Evolutionary conservation across 768 basidiomycete species (phyloP), one percentile per base, ranked within the genome.

Genomic region (Rhodosporidiobolus odoratus): DNA sequence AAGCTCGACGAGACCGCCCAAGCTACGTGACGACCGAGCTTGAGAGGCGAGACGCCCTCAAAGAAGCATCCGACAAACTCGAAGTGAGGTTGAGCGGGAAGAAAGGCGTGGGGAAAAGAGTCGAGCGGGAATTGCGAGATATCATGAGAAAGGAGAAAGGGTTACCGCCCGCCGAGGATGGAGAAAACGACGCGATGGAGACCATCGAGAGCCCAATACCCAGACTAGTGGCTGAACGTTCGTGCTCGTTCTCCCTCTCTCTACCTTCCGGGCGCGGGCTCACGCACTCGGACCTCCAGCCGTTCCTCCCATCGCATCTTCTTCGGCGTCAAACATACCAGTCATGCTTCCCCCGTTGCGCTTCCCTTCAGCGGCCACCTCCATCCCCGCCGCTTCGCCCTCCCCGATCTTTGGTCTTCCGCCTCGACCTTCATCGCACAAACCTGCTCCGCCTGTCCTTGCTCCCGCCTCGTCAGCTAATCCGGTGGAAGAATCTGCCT

Each of bases 1-100:
- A 58, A 6, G 48, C 56, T 8, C 40, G 57, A n/a, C 58, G 62
- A 25, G 57, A 54, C 58, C 61, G 70, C 2, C 65, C 65, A 25
- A n/a, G 50, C 7, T 21, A 8, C 23, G 48, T 47, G 1, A 4
- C 53, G 16, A 5, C 19, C 13, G 34, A 48, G 16, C 30, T 67
- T 4, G 48, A 60, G 16, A 25, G 40, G 35, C 21, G 38, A 16
- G 60, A 54, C 34, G n/a, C 53, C 3, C 47, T 72, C n/a, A 48
- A 30, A 2, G 21, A 40, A 17, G 10, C 17, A 15, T 15, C 27
- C 19, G 40, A 37, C 5, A 21, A 7, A 15, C 16, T 60, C 17
- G 59, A 67, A 34, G 40, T 16, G 23, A 10, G 34, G 15, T 57
- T 71, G n/a, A 57, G 32, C 25, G 40, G 21, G 15, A 35, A 41